Evolutionary conservation across 805 yeast genomes (phyloP).

Genomic region (Cyberlindnera japonica): DNA sequence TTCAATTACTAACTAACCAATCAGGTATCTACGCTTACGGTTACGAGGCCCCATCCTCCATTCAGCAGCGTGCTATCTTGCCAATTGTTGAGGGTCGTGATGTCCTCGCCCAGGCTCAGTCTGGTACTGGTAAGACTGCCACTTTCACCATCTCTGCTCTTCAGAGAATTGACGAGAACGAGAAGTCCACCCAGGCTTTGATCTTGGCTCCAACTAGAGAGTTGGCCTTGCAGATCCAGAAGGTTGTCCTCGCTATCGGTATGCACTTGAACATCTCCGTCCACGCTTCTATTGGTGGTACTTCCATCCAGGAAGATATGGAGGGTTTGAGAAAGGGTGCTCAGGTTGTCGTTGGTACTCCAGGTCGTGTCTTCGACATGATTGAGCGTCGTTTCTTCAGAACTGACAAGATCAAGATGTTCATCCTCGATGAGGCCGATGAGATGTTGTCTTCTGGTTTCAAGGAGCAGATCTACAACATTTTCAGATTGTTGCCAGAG

Average conservation of each 20-base stretch:
- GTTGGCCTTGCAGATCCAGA: conserved; percentile 93
- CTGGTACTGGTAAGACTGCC: conserved; percentile 99
- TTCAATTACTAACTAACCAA: conserved; percentile 17
- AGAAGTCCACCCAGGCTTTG: conserved; percentile 83
- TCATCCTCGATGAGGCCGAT: conserved; percentile 97
- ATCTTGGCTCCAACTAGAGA: conserved; percentile 97
- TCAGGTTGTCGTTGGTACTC: conserved; percentile 95
- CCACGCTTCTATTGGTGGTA: conserved; percentile 98
- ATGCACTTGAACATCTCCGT: conserved; percentile 85
- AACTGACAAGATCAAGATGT: conserved; percentile 85
- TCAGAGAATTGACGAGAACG: conserved; percentile 68
- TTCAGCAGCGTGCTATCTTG: conserved; percentile 95
- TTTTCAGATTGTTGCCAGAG: conserved; percentile 83
- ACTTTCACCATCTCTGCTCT: conserved; percentile 86
- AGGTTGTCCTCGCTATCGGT: conserved; percentile 87
- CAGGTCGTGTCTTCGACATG: conserved; percentile 97
- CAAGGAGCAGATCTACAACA: conserved; percentile 93
- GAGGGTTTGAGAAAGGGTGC: conserved; percentile 81
- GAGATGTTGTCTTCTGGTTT: conserved; percentile 92
- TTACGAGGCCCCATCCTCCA: conserved; percentile 94
- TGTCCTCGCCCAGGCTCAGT: conserved; percentile 97
- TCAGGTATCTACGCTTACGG: conserved; percentile 85
- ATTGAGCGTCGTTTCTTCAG: conserved; percentile 83
- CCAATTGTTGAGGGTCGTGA: conserved; percentile 95
- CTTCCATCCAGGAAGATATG: conserved; percentile 81